Conservation (phyloP, 2,329 filamentous ascomycete genomes). For the Botrytis porri region DNA sequence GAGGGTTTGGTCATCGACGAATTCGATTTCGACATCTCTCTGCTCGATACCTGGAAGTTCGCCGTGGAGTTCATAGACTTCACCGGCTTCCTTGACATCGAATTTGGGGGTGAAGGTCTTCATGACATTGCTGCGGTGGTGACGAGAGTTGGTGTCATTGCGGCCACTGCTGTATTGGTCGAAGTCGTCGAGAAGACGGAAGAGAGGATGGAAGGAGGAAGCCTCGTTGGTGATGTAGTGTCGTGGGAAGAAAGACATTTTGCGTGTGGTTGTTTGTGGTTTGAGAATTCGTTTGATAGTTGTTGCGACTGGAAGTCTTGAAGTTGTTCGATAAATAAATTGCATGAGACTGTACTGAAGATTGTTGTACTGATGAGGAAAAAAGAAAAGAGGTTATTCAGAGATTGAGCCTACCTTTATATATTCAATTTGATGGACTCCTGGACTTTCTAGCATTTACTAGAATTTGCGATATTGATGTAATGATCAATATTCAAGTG, state of each 20-base stretch:
- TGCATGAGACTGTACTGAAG: slow-evolving; percentile 19
- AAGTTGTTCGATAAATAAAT: slow-evolving; percentile 10
- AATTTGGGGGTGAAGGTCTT: slow-evolving; percentile 71
- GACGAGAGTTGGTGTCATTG: slow-evolving; percentile 11
- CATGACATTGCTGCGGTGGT: slow-evolving; percentile 25
- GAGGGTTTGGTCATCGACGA: slow-evolving; percentile 72
- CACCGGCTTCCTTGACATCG: slow-evolving; percentile 68
- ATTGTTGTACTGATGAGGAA: slow-evolving; percentile 21
- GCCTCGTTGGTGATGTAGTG: slow-evolving; percentile 40
- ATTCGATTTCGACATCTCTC: slow-evolving; percentile 73
- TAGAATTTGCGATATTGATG: slow-evolving; percentile 11
- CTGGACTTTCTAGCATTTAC: slow-evolving; percentile 12
- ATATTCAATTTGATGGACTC: slow-evolving; percentile 7
- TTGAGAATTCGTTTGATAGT: slow-evolving; percentile 24
- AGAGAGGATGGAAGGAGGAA: slow-evolving; percentile 56
- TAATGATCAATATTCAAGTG: neutral
- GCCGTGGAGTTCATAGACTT: slow-evolving; percentile 72
- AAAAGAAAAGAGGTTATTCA: neutral
- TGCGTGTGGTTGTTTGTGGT: slow-evolving; percentile 39
- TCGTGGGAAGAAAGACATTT: slow-evolving; percentile 60
- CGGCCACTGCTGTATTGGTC: slow-evolving; percentile 49
- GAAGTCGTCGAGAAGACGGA: slow-evolving; percentile 63
- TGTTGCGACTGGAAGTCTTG: slow-evolving; percentile 19
- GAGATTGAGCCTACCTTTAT: slow-evolving; percentile 12
- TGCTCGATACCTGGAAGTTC: slow-evolving; percentile 75